Evolutionary conservation across 2,329 filamentous ascomycete species (phyloP), one percentile per base, ranked within the genome.

Genomic region (Metarhizium sp.): DNA sequence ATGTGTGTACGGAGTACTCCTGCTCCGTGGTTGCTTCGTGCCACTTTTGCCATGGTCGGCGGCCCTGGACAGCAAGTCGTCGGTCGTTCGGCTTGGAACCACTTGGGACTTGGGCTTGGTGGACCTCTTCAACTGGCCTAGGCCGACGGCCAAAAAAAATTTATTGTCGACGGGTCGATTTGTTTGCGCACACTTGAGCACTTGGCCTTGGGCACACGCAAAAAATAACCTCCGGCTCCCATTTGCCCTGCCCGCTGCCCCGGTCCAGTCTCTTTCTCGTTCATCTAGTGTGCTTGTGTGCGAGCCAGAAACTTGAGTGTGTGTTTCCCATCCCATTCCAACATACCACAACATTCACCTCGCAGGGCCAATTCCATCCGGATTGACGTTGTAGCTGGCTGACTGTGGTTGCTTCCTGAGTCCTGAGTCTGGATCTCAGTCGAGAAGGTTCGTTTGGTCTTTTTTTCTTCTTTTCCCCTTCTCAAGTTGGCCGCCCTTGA

Each of bases 131-230:
- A 30, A 30, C n/a, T 46, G n/a, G n/a, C 43, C 30, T 48, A 20
- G 45, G 45, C 45, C 45, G 45, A 30, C 45, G 60, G 60, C 61
- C 62, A 59, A 60, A 66, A 64, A 69, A 73, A 72, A 72, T 70
- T 72, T 72, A 71, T 69, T 71, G 71, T 29, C 50, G 29, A 51
- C 36, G 25, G 45, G 45, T 48, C 45, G 25, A 30, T 29, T 48
- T 18, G 4, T 30, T 48, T 48, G 20, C 45, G 20, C 45, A 48
- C 20, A 48, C 45, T 30, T 48, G 20, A 29, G 11, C 18, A 8
- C 16, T 29, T 48, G 45, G 42, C 64, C 68, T 63, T 70, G 69
- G 69, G 69, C 71, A 65, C 72, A 70, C 63, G 66, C 63, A 67
- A 69, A 69, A 67, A 68, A 65, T 64, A 69, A 64, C 64, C 64